A percentile compares a stretch with the other conserved stretches of the same genome.
Conservation (phyloP, 345 rosid species). For the Cardamine resedifolia region DNA sequence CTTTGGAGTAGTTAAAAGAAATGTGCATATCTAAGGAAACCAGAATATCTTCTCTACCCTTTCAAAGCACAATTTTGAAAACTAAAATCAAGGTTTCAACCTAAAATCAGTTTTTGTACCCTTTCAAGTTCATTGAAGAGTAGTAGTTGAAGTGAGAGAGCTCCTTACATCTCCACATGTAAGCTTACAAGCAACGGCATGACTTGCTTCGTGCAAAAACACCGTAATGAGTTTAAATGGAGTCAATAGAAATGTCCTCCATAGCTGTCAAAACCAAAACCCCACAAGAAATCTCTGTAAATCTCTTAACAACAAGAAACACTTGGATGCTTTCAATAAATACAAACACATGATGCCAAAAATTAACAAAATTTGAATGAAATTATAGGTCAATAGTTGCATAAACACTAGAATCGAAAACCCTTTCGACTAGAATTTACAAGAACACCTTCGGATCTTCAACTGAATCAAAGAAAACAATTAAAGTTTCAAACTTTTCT, state of each 20-base stretch:
- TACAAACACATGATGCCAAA: neutral
- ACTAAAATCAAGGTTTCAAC: too few relatives aligned
- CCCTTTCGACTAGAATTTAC: conserved; percentile 22
- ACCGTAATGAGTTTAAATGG: conserved; percentile 98
- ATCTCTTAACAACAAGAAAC: neutral
- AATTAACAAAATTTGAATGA: conserved; percentile 13
- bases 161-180: conserved; percentile 42
- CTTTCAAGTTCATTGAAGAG: too few relatives aligned
- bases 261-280: conserved; percentile 50
- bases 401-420: conserved; percentile 1
- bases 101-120: too few relatives aligned
- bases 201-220: conserved; percentile 94
- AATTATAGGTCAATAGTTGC: conserved; percentile 10
- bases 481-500: conserved; percentile 12
- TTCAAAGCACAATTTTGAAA: too few relatives aligned
- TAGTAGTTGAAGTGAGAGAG: too few relatives aligned
- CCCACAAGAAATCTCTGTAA: neutral
- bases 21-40: too few relatives aligned
- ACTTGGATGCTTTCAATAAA: too few relatives aligned
- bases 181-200: conserved; percentile 95
- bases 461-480: conserved; percentile 2
- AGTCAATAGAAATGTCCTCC: conserved; percentile 86
- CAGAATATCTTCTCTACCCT: too few relatives aligned
- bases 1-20: too few relatives aligned
- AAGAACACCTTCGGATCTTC: conserved; percentile 13